Base-by-base conservation (phyloP, 768 basidiomycete species). In the Termitomyces sp. region DNA sequence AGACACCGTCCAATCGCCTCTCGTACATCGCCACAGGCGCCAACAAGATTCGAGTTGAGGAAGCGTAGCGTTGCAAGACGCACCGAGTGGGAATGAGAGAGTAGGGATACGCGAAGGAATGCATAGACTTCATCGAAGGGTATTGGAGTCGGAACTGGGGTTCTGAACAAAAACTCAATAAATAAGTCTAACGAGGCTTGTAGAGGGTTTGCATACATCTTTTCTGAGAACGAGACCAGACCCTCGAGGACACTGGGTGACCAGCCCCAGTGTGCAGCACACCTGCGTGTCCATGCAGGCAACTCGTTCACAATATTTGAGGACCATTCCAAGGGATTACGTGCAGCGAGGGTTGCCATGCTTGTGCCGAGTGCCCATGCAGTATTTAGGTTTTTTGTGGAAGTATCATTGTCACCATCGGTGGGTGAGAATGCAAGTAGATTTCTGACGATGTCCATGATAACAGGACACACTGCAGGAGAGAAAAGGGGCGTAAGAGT, bases 71-170 rank as follows among this genome's bases (percentile, higher is more conserved):
- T 76, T 19, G 81, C 76, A 1, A 87, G 73, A 12, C 96, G 85
- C 5, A 90, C 73, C 1, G 73, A 56, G 2, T 82, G 82, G 8
- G 88, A 89, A 65, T 94, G 87, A 0, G 93, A 95, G 3, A 89
- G 72, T 1, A 97, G 68, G 19, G 84, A 75, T 0, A 70, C 64
- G 27, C 79, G 74, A 21, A 96, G 70, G 23, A 65, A 63, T 0
- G 76, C 68, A 60, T 89, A 90, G 4, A 86, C 65, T 19, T 76
- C 74, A 10, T 77, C 71, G 16, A 87, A 74, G 0, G 76, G 66
- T 25, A 79, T 59, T 1, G 76, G 64, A 25, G 79, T 57, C 27
- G 60, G 61, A n/a, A 44, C 58, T 19, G 64, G 59, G 32, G 66
- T 63, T 32, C 74, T 75, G 47, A 21, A 21, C 34, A 27, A 38